Evolutionary conservation across 2,329 filamentous ascomycete species (phyloP), one percentile per base, ranked within the genome.

Genomic region (Thermoascus crustaceus): DNA sequence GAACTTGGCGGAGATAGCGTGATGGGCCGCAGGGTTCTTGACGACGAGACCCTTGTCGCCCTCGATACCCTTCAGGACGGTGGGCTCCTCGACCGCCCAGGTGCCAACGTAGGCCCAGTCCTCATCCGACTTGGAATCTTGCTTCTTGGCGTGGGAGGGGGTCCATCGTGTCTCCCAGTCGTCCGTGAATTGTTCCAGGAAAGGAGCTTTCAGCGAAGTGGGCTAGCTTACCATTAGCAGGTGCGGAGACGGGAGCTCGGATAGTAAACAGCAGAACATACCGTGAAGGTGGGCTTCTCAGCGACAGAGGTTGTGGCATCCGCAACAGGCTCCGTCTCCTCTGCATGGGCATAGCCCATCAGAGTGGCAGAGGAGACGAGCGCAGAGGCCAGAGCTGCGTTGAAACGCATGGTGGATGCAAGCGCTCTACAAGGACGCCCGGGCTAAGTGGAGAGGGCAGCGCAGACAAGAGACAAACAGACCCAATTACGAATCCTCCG

Each of bases 1-100:
- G 73, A 98, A 96, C 69, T 96, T 96, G 70, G 91, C 86, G 32
- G 91, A 98, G 66, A 98, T 98, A 72, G 91, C 91, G 69, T 98
- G 91, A 71, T 98, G 91, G 54, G 91, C 91, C 49, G 91, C 91
- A 48, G 85, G 76, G 72, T 96, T 94, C 82, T 98, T 98, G 67
- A 96, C 78, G 45, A 98, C 89, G 52, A 98, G 79, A 66, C 89
- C 91, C 73, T 93, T 93, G 69, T 96, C 89, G 46, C 85, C 87
- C 55, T 87, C 81, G 53, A 95, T 91, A 53, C 87, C 91, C 73
- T 91, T 93, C 66, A 84, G 82, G 56, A 91, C 78, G 43, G 70
- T 69, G 35, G 91, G 91, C 76, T 96, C 91, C 72, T 98, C 91
- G 43, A 95, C 91, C 33, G 86, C 69, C 91, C 91, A 98, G 66